phyloP scores from a whole-genome alignment of 139 green algal species.

The Gonium pectorale region DNA sequence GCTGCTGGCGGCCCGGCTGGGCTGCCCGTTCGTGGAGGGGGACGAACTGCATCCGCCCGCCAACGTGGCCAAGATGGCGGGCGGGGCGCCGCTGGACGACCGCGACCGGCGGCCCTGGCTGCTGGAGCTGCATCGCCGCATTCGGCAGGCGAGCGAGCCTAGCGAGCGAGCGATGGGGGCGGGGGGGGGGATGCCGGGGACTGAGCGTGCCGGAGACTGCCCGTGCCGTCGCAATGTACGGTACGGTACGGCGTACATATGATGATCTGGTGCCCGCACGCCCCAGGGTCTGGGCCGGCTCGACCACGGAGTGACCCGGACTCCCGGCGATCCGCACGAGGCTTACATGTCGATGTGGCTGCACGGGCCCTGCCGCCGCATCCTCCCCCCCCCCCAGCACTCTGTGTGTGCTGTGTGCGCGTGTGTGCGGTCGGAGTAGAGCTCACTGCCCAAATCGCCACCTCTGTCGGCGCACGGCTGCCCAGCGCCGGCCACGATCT shows the following conservation, averaged over 20 bases:
- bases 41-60: neutral
- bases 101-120: constrained; percentile 11
- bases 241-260: too few relatives aligned
- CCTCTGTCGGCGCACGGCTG: neutral
- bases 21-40: constrained; percentile 2
- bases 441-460: too few relatives aligned
- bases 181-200: neutral
- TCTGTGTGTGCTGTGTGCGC: too few relatives aligned
- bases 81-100: neutral
- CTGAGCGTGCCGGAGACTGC: too few relatives aligned
- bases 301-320: neutral
- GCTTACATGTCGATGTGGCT: too few relatives aligned
- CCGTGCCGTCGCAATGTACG: too few relatives aligned
- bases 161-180: neutral
- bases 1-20: neutral
- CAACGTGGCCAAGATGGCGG: constrained; percentile 21
- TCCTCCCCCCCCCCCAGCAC: too few relatives aligned
- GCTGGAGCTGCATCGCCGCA: neutral
- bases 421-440: too few relatives aligned
- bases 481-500: neutral
- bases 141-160: neutral
- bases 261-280: neutral
- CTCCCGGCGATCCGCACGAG: too few relatives aligned
- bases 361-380: too few relatives aligned
- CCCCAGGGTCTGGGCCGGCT: neutral